Evolutionary conservation across 2,329 filamentous ascomycete species (phyloP).

Genomic region (Hawksworthiomyces lignivorus): DNA sequence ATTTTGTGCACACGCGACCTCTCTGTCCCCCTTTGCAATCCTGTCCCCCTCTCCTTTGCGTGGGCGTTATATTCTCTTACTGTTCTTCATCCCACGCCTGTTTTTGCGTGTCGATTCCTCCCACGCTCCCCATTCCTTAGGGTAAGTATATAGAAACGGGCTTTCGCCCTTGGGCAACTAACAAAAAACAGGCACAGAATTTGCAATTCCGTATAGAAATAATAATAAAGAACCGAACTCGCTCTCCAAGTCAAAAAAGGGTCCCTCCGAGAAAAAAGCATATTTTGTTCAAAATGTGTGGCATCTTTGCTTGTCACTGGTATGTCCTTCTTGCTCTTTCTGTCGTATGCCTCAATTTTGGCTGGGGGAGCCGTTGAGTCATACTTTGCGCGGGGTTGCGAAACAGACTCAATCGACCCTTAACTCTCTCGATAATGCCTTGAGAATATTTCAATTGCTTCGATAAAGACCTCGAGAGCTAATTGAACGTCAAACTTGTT

Average conservation of each 20-base stretch:
- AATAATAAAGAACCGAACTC: background rate
- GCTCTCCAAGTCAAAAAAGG: background rate
- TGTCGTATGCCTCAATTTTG: conserved; percentile 2
- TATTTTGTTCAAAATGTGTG: conserved; percentile 91
- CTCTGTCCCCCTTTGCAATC: background rate
- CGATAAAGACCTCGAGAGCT: background rate
- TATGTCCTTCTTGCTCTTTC: conserved; percentile 37
- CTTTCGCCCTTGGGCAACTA: conserved; percentile 2
- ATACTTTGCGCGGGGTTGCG: conserved; percentile 8
- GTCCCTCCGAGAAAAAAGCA: background rate
- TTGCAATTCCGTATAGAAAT: background rate
- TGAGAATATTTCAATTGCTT: background rate
- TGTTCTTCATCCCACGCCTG: background rate
- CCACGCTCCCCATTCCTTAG: background rate
- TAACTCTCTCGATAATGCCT: background rate
- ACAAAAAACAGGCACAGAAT: conserved; percentile 1
- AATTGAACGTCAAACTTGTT: background rate
- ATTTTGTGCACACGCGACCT: conserved; percentile 5
- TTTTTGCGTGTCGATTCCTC: background rate
- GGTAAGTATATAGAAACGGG: conserved; percentile 8
- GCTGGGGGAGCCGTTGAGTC: conserved; percentile 26
- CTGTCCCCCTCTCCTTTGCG: background rate
- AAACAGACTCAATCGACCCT: conserved; percentile 8
- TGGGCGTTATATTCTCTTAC: background rate
- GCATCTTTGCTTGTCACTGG: conserved; percentile 93